These are phyloP conservation scores for Cyberlindnera lachancei DNA, from an alignment of 805 yeast species.

Conservation along the genomic window DNA sequence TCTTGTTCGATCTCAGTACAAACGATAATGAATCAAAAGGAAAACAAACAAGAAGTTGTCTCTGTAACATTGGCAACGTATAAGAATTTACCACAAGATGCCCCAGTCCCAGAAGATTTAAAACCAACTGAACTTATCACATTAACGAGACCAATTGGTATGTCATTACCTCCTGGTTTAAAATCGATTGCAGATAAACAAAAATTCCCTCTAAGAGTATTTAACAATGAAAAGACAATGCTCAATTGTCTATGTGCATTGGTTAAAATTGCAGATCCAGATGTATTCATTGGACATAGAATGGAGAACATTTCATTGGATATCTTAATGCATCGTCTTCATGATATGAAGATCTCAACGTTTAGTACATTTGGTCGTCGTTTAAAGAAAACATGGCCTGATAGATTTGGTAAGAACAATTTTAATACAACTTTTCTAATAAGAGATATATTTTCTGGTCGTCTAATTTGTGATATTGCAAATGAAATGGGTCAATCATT, in stretches of 20 bases:
- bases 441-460: conserved; percentile 71
- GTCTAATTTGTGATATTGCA: conserved; percentile 85
- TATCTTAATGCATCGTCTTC: conserved; percentile 73
- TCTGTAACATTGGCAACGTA: conserved; percentile 74
- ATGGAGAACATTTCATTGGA: conserved; percentile 74
- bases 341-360: conserved; percentile 60
- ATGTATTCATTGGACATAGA: conserved; percentile 81
- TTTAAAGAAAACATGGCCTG: conserved; percentile 71
- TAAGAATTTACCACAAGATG: conserved; percentile 63
- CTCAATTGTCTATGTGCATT: conserved; percentile 68
- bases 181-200: conserved; percentile 50
- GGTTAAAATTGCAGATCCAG: conserved; percentile 76
- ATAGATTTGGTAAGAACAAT: conserved; percentile 49
- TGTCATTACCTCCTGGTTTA: conserved; percentile 72
- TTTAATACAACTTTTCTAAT: conserved; percentile 47
- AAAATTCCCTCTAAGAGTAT: conserved; percentile 43
- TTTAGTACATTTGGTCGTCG: conserved; percentile 86
- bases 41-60: conserved; percentile 79
- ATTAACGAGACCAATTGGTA: conserved; percentile 71
- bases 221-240: conserved; percentile 68
- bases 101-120: conserved; percentile 55
- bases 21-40: conserved; percentile 67
- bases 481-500: conserved; percentile 93
- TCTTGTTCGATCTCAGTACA: conserved; percentile 72
- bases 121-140: conserved; percentile 60